Evolutionary conservation across 2,329 filamentous ascomycete genomes (phyloP).

Genomic region (Fusarium sp.): DNA sequence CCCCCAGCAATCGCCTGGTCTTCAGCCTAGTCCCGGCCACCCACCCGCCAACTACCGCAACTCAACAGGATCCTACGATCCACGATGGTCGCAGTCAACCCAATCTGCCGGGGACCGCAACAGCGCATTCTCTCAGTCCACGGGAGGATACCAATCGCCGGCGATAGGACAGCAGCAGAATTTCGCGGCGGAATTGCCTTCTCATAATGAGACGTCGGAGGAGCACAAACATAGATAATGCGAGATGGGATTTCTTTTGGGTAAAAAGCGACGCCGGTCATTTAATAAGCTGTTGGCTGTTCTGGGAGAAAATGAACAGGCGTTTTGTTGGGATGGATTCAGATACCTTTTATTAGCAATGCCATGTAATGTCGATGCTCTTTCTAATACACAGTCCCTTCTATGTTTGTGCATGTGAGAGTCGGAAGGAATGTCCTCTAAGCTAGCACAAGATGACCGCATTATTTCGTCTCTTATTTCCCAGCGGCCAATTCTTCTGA

Average conservation of each 20-base stretch:
- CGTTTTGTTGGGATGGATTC: slow-evolving; percentile 17
- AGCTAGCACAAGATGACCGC: background rate
- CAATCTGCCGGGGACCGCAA: slow-evolving; percentile 37
- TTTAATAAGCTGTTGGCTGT: slow-evolving; percentile 6
- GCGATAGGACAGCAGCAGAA: slow-evolving; percentile 55
- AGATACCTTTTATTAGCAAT: slow-evolving; percentile 25
- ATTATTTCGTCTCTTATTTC: background rate
- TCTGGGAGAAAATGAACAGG: slow-evolving; percentile 20
- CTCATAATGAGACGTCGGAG: slow-evolving; percentile 60
- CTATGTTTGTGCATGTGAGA: background rate
- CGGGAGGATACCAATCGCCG: slow-evolving; percentile 52
- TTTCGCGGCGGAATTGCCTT: slow-evolving; percentile 57
- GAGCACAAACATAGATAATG: slow-evolving; percentile 50
- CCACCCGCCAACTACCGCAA: slow-evolving; percentile 37
- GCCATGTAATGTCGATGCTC: background rate
- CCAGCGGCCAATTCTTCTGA: background rate
- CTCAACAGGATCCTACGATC: slow-evolving; percentile 46
- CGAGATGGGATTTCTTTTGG: background rate
- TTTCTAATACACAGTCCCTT: background rate
- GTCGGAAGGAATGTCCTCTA: background rate
- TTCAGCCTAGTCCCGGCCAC: slow-evolving; percentile 39
- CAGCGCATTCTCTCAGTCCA: slow-evolving; percentile 44
- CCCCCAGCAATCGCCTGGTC: slow-evolving; percentile 51
- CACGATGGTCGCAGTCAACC: slow-evolving; percentile 56
- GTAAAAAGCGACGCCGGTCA: slow-evolving; percentile 5